Evolutionary conservation across 176 grass and related monocot species (phyloP), one percentile per base, ranked within the genome.

Genomic region (Bolboschoenus planiculmis): DNA sequence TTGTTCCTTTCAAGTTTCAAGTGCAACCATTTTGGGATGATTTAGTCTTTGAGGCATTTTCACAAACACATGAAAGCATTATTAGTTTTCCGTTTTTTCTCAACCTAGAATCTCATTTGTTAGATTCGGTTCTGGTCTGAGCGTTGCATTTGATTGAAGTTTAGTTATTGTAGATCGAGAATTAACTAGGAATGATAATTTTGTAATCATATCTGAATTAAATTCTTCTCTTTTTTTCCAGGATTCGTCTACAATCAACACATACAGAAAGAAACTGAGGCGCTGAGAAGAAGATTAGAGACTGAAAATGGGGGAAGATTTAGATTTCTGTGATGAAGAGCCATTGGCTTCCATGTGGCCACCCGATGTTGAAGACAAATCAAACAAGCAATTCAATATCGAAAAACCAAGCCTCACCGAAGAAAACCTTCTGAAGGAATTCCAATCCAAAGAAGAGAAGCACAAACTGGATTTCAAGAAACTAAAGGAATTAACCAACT

Each of bases 341-440:
- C 90, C 86, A 15, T 31, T 89, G 83, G 58, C 85, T 85, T 85
- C 94, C 18, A 97, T 97, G 94, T 97, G 94, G 94, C 92, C 92
- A 56, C 67, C 89, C 43, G 88, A 94, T 46, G 73, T 94, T 55
- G 88, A 82, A 78, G 88, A 89, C 58, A 90, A 84, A 84, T 54
- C 85, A 55, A 85, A 88, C 85, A 88, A 83, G 80, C 86, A 87
- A 56, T 97, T 92, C 85, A 89, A 37, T 76, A 91, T 97, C 44
- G 92, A 91, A 10, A 91, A 85, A 80, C 40, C 55, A 81, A 51
- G 94, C 91, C 82, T 82, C 78, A 72, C 89, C 89, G 83, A 87
- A 94, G 62, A 82, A 65, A 63, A 44, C 80, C 58, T 82, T 23
- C 29, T 82, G 18, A 82, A 66, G 48, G 92, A 92, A 83, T 86